phyloP scores from a whole-genome alignment of 192 early-diverging fungal genomes.

The Chytriomyces hyalinus region DNA sequence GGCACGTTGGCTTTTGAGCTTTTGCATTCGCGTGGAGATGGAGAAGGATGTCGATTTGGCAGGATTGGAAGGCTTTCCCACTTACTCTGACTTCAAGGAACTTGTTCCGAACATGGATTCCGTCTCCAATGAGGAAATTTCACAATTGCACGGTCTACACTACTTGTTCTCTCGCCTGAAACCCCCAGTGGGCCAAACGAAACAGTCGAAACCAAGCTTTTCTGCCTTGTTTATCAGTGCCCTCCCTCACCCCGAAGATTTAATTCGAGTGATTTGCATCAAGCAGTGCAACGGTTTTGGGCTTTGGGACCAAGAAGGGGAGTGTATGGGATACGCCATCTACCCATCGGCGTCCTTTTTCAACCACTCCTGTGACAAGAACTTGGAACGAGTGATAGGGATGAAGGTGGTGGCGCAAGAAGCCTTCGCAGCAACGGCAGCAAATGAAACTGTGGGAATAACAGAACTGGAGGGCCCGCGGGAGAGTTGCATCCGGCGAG shows the following conservation, averaged over 20 bases:
- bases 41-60: neutral
- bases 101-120: conserved; percentile 21
- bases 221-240: conserved; percentile 8
- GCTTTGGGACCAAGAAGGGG: conserved; percentile 38
- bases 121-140: neutral
- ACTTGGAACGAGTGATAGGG: neutral
- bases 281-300: conserved; percentile 41
- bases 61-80: neutral
- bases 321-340: conserved; percentile 38
- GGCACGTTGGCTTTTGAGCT: conserved; percentile 17
- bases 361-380: conserved; percentile 47
- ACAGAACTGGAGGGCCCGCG: neutral
- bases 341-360: conserved; percentile 41
- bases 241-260: conserved; percentile 29
- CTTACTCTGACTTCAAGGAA: neutral
- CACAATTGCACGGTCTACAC: conserved; percentile 18
- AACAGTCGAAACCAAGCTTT: neutral
- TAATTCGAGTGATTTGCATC: conserved; percentile 29
- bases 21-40: conserved; percentile 21
- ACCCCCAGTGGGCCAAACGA: neutral
- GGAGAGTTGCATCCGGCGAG: neutral
- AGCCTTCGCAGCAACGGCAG: neutral
- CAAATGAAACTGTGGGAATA: neutral
- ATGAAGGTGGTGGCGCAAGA: neutral
- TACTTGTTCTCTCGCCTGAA: neutral